phyloP scores from a whole-genome alignment of 345 rosid genomes.

The Cardamine occulta region DNA sequence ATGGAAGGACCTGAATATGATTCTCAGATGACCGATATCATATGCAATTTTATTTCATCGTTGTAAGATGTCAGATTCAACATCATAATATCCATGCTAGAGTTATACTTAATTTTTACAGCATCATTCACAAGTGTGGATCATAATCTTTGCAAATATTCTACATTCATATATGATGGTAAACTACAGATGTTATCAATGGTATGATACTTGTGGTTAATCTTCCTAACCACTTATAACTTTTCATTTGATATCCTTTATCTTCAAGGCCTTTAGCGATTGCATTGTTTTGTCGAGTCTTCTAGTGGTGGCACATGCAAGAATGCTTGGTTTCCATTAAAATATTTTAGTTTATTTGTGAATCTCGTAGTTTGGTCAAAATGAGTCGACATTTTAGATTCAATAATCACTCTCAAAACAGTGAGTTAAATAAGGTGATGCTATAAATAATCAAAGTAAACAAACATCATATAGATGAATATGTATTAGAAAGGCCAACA shows the following conservation, averaged over 20 bases:
- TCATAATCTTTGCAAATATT: too few relatives aligned
- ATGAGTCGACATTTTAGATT: too few relatives aligned
- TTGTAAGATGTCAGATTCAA: constrained; percentile 34
- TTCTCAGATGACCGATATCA: constrained; percentile 71
- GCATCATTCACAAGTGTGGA: not conserved
- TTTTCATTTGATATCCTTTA: too few relatives aligned
- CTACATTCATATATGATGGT: too few relatives aligned
- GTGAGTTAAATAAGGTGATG: not conserved
- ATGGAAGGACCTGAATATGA: constrained; percentile 94
- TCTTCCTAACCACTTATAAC: too few relatives aligned
- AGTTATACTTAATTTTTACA: not conserved
- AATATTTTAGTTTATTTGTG: not conserved
- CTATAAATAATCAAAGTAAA: constrained; percentile 8
- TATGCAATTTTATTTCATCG: constrained; percentile 62
- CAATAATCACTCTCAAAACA: not conserved
- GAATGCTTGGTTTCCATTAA: not conserved
- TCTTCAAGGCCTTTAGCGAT: too few relatives aligned
- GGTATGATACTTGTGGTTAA: too few relatives aligned
- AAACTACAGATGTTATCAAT: not conserved
- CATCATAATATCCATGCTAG: constrained; percentile 53
- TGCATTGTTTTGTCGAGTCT: too few relatives aligned
- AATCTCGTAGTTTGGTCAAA: not conserved
- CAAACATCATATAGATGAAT: constrained; percentile 20
- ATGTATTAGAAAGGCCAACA: not conserved
- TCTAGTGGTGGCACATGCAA: too few relatives aligned